Conservation (phyloP, 2,329 filamentous ascomycete species). For the Cladosporium sp. region DNA sequence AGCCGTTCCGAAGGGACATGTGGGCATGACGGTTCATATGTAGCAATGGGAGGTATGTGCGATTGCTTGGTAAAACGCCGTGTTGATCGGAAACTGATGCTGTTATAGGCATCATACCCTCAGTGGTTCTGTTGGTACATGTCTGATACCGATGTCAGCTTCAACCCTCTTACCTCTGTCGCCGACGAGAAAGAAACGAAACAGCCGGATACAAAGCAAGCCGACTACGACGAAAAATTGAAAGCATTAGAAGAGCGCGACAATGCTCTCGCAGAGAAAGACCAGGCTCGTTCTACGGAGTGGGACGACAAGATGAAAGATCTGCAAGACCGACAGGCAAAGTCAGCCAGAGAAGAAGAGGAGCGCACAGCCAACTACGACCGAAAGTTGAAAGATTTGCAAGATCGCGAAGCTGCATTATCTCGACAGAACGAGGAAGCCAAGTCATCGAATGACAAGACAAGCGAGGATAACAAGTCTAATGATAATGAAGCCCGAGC, state of each 20-base stretch:
- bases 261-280: background rate
- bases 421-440: background rate
- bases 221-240: background rate
- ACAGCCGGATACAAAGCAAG: background rate
- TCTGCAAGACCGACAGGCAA: background rate
- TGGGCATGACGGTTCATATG: conserved; percentile 1
- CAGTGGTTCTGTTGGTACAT: conserved; percentile 9
- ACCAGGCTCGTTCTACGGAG: background rate
- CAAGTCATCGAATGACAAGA: background rate
- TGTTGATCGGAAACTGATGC: background rate
- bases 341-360: background rate
- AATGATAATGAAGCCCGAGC: background rate
- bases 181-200: background rate
- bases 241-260: conserved; percentile 8
- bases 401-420: conserved; percentile 7
- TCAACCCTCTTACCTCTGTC: background rate
- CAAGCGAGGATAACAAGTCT: background rate
- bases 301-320: background rate
- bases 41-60: conserved; percentile 8
- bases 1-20: background rate
- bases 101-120: background rate
- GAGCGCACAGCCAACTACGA: background rate
- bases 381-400: conserved; percentile 7
- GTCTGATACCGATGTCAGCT: conserved; percentile 3
- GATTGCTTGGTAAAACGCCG: background rate